Evolutionary conservation across 331 rosid species (phyloP), one percentile per base, ranked within the genome.

Genomic region (Telfairia occidentalis): DNA sequence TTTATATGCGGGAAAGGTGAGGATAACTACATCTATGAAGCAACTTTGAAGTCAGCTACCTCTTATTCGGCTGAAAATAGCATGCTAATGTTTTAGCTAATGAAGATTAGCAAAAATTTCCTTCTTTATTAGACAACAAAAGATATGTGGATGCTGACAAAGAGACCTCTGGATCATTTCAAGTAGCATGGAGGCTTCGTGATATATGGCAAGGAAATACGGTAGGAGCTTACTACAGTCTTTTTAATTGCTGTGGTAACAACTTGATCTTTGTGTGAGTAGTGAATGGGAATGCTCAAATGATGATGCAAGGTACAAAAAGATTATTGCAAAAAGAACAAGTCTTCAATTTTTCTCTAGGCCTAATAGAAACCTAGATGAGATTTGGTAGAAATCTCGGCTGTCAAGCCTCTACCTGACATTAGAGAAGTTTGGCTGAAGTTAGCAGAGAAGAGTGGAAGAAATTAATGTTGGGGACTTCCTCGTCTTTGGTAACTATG

Each of bases 131-230:
- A 37, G 42, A 67, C 58, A 53, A 16, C 48, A 78, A 32, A 29
- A 35, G 34, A 69, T 30, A 78, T 78, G 13, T 77, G 81, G 81
- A n/a, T 10, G 70, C 76, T 35, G 59, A 26, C 29, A 54, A 38
- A 11, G 71, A 40, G 59, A 55, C 40, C 5, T 8, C 64, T 3
- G 70, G 45, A 37, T 16, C 71, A 42, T 77, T 70, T 69, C 65
- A 29, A 43, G 49, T 70, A 24, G 75, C 54, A 43, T 26, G 57
- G 19, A 21, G 48, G 16, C 76, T 78, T 26, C 61, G 42, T 42
- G 76, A 78, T 58, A 16, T n/a, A 0, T 4, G 35, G 7, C 71
- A 45, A 30, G 43, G 76, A 16, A 49, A 54, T 10, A 5, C 64
- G 4, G 35, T 57, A 16, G 40, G 37, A 32, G 67, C 21, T 26